Base-by-base conservation (phyloP, 768 basidiomycete species). In the Suillus americanus region DNA sequence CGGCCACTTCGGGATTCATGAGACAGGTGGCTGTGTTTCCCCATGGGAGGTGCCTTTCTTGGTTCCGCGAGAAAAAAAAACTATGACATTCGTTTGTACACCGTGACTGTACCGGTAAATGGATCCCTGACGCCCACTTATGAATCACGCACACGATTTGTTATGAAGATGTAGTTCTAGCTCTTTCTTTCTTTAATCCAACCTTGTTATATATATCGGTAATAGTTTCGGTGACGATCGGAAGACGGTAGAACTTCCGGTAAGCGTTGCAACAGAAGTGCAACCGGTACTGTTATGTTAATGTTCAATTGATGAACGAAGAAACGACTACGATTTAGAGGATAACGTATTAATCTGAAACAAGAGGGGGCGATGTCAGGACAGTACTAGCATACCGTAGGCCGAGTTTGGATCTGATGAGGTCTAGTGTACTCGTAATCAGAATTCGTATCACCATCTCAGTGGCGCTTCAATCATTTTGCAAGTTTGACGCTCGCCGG, bases 21-120 rank as follows among this genome's bases (percentile, higher is more conserved):
- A 66, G 65, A 53, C 63, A 45, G 64, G 76, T 77, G 76, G 73
- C 74, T 74, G 74, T 60, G 68, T 68, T 64, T 67, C 73, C 70
- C 68, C 69, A 70, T 57, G 57, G 51, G 63, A 63, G 10, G 50
- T 69, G 66, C 68, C 75, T 69, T 35, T 43, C 73, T 70, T 70
- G 46, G 72, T 59, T 28, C 23, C 18, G 30, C 18, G 12, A 51
- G 2, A n/a, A n/a, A 54, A 54, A 53, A 53, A 54, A 54, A 4
- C n/a, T 46, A 13, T 46, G n/a, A n/a, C 20, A 8, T 14, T 23
- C 2, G 3, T 8, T 12, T 48, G 25, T 16, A 8, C 3, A 30
- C 30, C n/a, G n/a, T n/a, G n/a, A n/a, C n/a, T 28, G 50, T 30
- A 20, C 56, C 57, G 57, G 57, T 18, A 59, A 40, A 13, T n/a